phyloP scores from a whole-genome alignment of 1,139 yeast genomes.

The Pneumocystis carinii region DNA sequence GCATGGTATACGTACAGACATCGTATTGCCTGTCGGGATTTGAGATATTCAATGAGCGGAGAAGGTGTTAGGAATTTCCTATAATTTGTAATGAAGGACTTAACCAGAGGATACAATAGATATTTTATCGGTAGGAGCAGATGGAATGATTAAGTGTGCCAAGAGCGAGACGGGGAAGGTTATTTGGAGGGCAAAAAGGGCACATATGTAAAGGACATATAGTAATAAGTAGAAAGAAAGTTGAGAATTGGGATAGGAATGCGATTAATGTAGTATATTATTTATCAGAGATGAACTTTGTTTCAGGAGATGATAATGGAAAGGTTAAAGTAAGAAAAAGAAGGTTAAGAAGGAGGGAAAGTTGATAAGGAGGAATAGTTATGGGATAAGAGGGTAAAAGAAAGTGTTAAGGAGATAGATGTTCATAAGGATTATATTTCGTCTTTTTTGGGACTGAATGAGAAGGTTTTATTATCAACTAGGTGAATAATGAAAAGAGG shows the following conservation, averaged over 20 bases:
- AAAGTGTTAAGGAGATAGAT: neutral
- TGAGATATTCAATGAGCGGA: neutral
- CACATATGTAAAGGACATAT: neutral
- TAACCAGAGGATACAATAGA: neutral
- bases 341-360: neutral
- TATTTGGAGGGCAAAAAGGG: neutral
- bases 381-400: neutral
- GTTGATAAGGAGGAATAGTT: neutral
- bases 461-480: neutral
- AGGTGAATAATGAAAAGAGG: neutral
- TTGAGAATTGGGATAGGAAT: constrained; percentile 3
- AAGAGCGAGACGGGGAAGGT: constrained; percentile 9
- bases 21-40: neutral
- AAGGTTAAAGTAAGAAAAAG: neutral
- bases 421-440: constrained; percentile 11
- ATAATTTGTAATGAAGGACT: neutral
- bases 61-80: neutral
- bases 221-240: neutral
- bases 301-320: constrained; percentile 13
- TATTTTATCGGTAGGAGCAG: constrained; percentile 11
- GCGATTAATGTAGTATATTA: constrained; percentile 7
- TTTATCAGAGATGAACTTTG: constrained; percentile 3
- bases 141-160: constrained; percentile 10
- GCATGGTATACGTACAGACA: neutral
- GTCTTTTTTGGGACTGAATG: constrained; percentile 8